Base-by-base conservation (phyloP, 768 basidiomycete species). In the Pleurotus ostreatus region DNA sequence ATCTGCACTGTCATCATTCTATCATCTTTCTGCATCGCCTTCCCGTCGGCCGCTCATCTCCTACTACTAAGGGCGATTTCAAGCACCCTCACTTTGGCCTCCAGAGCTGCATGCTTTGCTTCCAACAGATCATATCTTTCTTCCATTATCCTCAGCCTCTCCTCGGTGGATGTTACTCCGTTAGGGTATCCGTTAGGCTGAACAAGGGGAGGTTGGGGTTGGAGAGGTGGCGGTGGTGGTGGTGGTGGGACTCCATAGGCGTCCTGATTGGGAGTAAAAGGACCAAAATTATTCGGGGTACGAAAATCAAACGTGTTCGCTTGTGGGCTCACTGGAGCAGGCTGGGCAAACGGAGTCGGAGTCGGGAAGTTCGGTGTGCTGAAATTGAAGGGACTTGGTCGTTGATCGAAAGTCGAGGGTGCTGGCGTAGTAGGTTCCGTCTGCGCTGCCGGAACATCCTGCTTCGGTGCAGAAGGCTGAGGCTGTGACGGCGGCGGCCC, bases 1-100 rank as follows among this genome's bases (percentile, higher is more conserved):
- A 49, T 34, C 30, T 44, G 41, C 7, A 44, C 16, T 34, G 13
- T 30, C n/a, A 30, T 30, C 37, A 34, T 30, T 49, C 48, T 34
- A 25, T 23, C 25, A 26, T 16, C 4, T 5, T 41, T 41, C 16
- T n/a, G 12, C 0, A 3, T 20, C 20, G 15, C 9, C 41, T 5
- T 43, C 41, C 5, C 20, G 13, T n/a, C 41, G 5, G 9, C n/a
- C 41, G 41, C n/a, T 49, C 22, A 53, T 53, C 51, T 39, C 16
- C 51, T 53, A 23, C 37, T 22, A 22, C 8, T 18, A 37, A 53
- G 26, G 23, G 51, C 39, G 4, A 53, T 23, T 38, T 53, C 51
- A 53, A 53, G 51, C 37, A 53, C 51, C 41, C 51, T 53, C 6
- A 53, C 51, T 53, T 53, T 53, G 1, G 51, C 51, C 23, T 53